A percentile compares a stretch with the other conserved stretches of the same genome.
These are phyloP conservation scores for Cudoniella acicularis DNA, from an alignment of 495 filamentous ascomycete species.

Conservation along the genomic window DNA sequence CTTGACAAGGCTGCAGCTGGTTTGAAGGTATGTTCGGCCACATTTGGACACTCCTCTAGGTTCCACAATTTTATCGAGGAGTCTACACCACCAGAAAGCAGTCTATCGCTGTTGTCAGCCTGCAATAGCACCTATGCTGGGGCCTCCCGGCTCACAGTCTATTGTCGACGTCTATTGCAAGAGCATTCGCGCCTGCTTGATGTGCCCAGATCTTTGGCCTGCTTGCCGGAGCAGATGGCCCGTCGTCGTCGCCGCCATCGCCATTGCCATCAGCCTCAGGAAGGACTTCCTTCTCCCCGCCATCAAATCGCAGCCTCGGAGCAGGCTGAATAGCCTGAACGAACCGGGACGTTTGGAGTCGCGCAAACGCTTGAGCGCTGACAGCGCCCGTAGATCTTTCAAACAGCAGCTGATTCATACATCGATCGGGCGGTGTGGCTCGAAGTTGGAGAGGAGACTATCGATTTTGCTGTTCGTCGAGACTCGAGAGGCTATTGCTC, in stretches of 20 bases:
- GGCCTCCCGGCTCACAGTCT: constrained; percentile 63
- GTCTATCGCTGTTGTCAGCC: constrained; percentile 39
- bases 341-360: constrained; percentile 58
- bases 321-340: constrained; percentile 57
- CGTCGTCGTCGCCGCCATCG: constrained; percentile 24
- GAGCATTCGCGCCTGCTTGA: constrained; percentile 67
- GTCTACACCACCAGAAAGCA: constrained; percentile 80
- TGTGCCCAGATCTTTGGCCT: constrained; percentile 52
- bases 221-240: background rate
- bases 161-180: constrained; percentile 77
- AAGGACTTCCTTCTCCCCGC: constrained; percentile 39
- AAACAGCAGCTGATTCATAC: constrained; percentile 79
- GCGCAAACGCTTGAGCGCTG: constrained; percentile 55
- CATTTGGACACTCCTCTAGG: constrained; percentile 49
- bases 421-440: constrained; percentile 32
- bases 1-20: constrained; percentile 40
- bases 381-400: constrained; percentile 65
- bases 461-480: background rate
- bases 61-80: constrained; percentile 81
- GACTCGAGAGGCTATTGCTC: too few relatives aligned
- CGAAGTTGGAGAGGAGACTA: background rate
- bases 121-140: background rate
- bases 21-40: constrained; percentile 35
- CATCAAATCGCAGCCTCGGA: constrained; percentile 64
- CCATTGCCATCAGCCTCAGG: too few relatives aligned